These are phyloP conservation scores for Debaryomyces fabryi DNA, from an alignment of 1,139 yeast species.

Conservation along the genomic window DNA sequence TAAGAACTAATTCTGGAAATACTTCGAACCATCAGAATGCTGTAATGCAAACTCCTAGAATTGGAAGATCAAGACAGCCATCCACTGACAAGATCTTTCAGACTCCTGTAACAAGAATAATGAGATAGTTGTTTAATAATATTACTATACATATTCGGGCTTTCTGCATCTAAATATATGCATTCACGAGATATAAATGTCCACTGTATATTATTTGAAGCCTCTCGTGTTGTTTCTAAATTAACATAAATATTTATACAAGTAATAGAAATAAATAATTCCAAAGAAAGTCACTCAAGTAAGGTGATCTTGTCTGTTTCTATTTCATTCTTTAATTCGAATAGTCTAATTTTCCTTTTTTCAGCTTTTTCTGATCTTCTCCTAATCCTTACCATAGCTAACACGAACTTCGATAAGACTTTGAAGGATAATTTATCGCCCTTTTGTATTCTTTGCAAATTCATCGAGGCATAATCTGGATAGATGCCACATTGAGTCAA, in stretches of 20 bases:
- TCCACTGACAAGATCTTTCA: conserved; percentile 45
- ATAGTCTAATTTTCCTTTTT: conserved; percentile 26
- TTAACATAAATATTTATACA: conserved; percentile 7
- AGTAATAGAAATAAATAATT: conserved; percentile 2
- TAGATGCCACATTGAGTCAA: conserved; percentile 52
- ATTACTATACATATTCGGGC: neutral
- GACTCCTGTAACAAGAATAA: conserved; percentile 45
- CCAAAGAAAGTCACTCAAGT: conserved; percentile 4
- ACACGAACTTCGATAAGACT: conserved; percentile 51
- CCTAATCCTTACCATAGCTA: conserved; percentile 57
- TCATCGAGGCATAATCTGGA: conserved; percentile 43
- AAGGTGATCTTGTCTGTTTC: conserved; percentile 19
- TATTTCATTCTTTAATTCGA: conserved; percentile 32
- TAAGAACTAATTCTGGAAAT: conserved; percentile 23
- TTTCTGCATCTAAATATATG: neutral
- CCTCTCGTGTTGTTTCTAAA: neutral
- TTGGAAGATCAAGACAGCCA: conserved; percentile 41
- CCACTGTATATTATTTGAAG: conserved; percentile 4
- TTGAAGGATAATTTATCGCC: conserved; percentile 28
- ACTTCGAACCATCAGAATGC: conserved; percentile 7
- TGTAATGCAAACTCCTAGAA: conserved; percentile 41
- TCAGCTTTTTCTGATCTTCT: conserved; percentile 36
- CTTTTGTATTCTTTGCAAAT: conserved; percentile 16
- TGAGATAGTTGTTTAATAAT: conserved; percentile 22
- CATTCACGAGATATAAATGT: neutral